Evolutionary conservation across 2,329 filamentous ascomycete species (phyloP).

Genomic region (Teratosphaeria epicoccoides): DNA sequence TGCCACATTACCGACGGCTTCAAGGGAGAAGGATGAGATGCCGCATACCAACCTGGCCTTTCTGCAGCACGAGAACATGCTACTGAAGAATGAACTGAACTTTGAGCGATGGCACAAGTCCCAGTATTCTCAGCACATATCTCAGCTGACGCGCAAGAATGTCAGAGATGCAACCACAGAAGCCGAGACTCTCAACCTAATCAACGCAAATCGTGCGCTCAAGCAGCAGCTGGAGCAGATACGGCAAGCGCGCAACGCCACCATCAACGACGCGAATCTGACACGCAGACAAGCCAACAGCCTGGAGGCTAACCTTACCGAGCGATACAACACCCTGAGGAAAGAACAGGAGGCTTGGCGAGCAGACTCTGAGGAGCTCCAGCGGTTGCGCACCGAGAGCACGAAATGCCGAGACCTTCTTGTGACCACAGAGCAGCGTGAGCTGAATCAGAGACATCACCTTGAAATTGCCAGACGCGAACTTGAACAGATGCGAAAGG

Average conservation of each 20-base stretch:
- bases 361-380: slow-evolving; percentile 52
- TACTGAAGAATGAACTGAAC: slow-evolving; percentile 68
- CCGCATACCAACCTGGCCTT: slow-evolving; percentile 37
- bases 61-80: slow-evolving; percentile 62
- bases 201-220: slow-evolving; percentile 64
- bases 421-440: slow-evolving; percentile 57
- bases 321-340: slow-evolving; percentile 22
- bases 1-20: neutral
- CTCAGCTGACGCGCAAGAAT: slow-evolving; percentile 62
- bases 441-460: slow-evolving; percentile 53
- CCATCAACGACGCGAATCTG: slow-evolving; percentile 23
- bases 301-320: slow-evolving; percentile 46
- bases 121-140: slow-evolving; percentile 72
- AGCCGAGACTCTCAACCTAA: slow-evolving; percentile 70
- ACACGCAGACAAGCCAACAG: slow-evolving; percentile 60
- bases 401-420: slow-evolving; percentile 53
- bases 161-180: slow-evolving; percentile 68
- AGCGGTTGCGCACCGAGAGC: slow-evolving; percentile 43
- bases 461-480: slow-evolving; percentile 53
- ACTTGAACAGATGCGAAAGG: slow-evolving; percentile 48
- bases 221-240: slow-evolving; percentile 52
- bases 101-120: slow-evolving; percentile 78
- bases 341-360: slow-evolving; percentile 26
- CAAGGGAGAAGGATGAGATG: slow-evolving; percentile 9
- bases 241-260: slow-evolving; percentile 22